These are phyloP conservation scores for Aristolochia fimbriata DNA, from an alignment of 164 flowering plant genomes.

Conservation along the genomic window DNA sequence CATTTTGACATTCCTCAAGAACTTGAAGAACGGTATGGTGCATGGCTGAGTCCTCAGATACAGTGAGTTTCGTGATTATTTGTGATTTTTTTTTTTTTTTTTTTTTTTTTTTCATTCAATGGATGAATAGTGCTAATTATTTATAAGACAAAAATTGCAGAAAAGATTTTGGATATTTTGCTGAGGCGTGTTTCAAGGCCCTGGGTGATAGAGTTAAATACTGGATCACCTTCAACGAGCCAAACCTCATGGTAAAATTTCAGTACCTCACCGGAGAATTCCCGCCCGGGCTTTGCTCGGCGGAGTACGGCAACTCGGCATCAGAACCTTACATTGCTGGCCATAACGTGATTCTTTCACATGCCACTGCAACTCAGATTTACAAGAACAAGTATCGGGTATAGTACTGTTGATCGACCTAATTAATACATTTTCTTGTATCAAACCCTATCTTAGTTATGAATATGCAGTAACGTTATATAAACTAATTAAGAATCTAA, in stretches of 20 bases:
- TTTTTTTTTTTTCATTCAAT: no score
- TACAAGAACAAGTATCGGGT: conserved; percentile 7
- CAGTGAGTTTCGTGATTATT: neutral
- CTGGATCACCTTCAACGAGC: conserved; percentile 7
- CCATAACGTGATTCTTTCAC: conserved; percentile 4
- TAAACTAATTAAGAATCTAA: no score
- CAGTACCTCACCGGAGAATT: neutral
- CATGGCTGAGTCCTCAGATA: conserved; percentile 9
- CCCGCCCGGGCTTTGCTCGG: conserved; percentile 4
- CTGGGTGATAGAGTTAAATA: conserved; percentile 9
- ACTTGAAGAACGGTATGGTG: conserved; percentile 10
- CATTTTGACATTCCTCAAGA: conserved; percentile 16
- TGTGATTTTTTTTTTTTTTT: no score
- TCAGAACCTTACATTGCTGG: conserved; percentile 8
- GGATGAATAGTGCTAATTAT: no score
- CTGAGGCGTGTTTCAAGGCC: conserved; percentile 5
- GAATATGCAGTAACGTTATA: no score
- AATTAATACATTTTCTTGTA: no score
- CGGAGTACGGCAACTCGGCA: conserved; percentile 1
- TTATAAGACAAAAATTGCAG: conserved; percentile 2
- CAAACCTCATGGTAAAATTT: neutral
- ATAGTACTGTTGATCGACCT: neutral
- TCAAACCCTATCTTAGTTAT: no score
- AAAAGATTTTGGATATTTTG: conserved; percentile 6
- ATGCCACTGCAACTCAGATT: conserved; percentile 3